These are phyloP conservation scores for Fragilariopsis cylindrus DNA, from an alignment of 108 stramenopile species.

Conservation along the genomic window DNA sequence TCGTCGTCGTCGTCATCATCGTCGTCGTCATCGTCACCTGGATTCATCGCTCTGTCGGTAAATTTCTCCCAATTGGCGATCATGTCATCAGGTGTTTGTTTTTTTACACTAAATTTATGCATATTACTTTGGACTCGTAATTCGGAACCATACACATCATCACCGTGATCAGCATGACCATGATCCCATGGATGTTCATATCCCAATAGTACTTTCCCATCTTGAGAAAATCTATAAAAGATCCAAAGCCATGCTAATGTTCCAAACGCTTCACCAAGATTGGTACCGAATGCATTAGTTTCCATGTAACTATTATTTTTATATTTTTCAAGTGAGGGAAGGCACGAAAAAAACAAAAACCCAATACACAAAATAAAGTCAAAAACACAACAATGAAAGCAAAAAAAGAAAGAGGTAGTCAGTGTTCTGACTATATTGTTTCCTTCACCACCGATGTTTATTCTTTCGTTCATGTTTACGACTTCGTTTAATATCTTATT, in stretches of 20 bases:
- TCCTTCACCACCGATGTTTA: too few relatives aligned
- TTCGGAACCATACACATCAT: conserved; percentile 18
- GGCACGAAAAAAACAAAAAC: too few relatives aligned
- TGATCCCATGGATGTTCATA: conserved; percentile 86
- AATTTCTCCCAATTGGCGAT: conserved; percentile 60
- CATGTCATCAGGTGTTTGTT: conserved; percentile 43
- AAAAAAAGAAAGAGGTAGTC: not conserved
- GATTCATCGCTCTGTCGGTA: conserved; percentile 41
- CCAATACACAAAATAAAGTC: not conserved
- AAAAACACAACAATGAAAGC: not conserved
- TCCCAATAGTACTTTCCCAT: conserved; percentile 74
- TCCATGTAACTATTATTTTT: conserved; percentile 29
- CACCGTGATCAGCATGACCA: conserved; percentile 30
- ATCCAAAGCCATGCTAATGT: conserved; percentile 85
- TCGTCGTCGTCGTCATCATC: conserved; percentile 61
- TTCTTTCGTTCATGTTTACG: too few relatives aligned
- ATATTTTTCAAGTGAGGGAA: too few relatives aligned
- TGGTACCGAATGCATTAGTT: conserved; percentile 36
- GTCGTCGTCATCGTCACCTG: conserved; percentile 73
- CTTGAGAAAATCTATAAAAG: conserved; percentile 73
- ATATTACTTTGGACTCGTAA: conserved; percentile 25
- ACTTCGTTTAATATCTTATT: too few relatives aligned
- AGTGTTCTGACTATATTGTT: too few relatives aligned
- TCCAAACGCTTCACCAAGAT: conserved; percentile 67
- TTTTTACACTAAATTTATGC: conserved; percentile 21